These are phyloP conservation scores for Tetradesmus obliquus DNA, from an alignment of 139 green algal species.

Conservation along the genomic window DNA sequence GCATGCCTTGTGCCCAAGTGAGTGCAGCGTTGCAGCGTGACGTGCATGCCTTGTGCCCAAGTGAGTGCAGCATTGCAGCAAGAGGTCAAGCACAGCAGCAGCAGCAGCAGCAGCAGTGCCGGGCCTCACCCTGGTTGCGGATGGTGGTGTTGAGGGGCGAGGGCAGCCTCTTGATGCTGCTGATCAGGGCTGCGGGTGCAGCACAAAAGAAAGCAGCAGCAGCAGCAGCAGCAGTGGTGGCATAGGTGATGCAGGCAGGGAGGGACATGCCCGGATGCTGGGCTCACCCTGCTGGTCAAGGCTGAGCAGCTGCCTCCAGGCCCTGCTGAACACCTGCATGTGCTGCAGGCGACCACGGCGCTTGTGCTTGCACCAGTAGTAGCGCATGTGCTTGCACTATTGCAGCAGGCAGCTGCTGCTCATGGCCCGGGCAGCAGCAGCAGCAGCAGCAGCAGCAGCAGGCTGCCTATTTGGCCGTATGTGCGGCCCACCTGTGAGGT, in stretches of 20 bases:
- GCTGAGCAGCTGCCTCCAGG: conserved; percentile 54
- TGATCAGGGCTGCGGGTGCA: conserved; percentile 26
- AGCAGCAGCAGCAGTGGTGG: neutral
- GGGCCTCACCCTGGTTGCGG: conserved; percentile 14
- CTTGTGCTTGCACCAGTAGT: no score
- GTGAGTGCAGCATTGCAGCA: neutral
- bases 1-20: no score
- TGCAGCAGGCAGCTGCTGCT: no score
- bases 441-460: conserved; percentile 41
- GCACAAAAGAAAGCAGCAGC: neutral
- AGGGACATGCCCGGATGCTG: conserved; percentile 47
- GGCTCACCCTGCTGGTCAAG: conserved; percentile 59
- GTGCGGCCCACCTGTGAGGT: conserved; percentile 47
- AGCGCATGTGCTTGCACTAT: no score
- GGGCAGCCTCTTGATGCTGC: neutral
- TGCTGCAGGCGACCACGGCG: no score
- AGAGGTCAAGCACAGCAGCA: no score
- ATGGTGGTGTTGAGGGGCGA: conserved; percentile 11
- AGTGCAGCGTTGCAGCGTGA: no score
- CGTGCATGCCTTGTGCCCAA: no score
- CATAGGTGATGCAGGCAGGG: conserved; percentile 35
- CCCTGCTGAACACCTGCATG: no score
- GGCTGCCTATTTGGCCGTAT: conserved; percentile 46
- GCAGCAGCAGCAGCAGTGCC: no score
- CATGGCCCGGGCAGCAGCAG: conserved; percentile 56